Evolutionary conservation across 345 rosid genomes (phyloP).

Genomic region (Barbarea vulgaris): DNA sequence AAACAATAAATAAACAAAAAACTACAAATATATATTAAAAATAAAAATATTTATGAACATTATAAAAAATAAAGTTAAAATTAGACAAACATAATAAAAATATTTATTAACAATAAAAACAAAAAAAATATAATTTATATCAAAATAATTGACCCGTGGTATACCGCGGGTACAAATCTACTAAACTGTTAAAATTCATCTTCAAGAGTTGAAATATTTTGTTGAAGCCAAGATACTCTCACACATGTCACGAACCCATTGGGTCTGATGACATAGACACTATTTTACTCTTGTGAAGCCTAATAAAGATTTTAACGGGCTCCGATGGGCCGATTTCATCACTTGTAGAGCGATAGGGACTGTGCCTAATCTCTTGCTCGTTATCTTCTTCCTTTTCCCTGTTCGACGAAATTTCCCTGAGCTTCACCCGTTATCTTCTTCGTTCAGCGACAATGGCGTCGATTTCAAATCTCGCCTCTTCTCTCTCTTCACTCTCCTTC

Average conservation of each 20-base stretch:
- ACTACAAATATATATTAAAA: too few species aligned
- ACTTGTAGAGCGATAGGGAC: constrained; percentile 8
- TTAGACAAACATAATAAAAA: too few species aligned
- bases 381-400: constrained; percentile 14
- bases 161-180: too few species aligned
- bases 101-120: too few species aligned
- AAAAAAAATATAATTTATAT: too few species aligned
- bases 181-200: not conserved
- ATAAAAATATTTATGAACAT: too few species aligned
- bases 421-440: constrained; percentile 3
- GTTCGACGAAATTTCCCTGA: constrained; percentile 1
- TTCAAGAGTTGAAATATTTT: not conserved
- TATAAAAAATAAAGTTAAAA: too few species aligned
- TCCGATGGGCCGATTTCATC: not conserved
- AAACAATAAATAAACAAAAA: too few species aligned
- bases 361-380: not conserved
- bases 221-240: not conserved
- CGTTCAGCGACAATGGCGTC: constrained; percentile 51
- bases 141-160: too few species aligned
- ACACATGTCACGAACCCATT: not conserved
- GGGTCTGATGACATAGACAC: not conserved
- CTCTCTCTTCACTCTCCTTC: constrained; percentile 78
- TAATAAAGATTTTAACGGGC: not conserved
- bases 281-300: not conserved
- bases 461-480: constrained; percentile 59